Evolutionary conservation across 1,139 yeast species (phyloP).

Genomic region (Kodamaea anthophila): DNA sequence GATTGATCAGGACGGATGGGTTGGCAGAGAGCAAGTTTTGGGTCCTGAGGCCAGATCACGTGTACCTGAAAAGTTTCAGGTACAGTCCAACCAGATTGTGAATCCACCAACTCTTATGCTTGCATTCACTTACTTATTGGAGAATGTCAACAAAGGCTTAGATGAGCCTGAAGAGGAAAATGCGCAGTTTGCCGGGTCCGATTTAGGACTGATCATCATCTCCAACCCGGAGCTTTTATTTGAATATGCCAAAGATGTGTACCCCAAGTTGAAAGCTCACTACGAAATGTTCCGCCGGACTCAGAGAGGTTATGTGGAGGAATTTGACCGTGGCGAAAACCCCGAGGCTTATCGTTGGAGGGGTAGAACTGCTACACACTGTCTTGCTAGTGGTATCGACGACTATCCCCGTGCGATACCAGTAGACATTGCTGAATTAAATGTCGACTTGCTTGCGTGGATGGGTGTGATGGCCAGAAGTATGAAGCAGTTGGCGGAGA

Average conservation of each 20-base stretch:
- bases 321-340: constrained; percentile 56
- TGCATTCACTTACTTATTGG: constrained; percentile 64
- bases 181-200: constrained; percentile 12
- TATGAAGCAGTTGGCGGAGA: constrained; percentile 65
- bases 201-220: constrained; percentile 47
- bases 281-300: constrained; percentile 82
- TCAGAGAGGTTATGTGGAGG: constrained; percentile 71
- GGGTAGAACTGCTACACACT: constrained; percentile 80
- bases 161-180: constrained; percentile 19
- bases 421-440: constrained; percentile 84
- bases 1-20: constrained; percentile 92
- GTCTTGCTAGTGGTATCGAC: constrained; percentile 90
- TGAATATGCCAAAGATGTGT: constrained; percentile 57
- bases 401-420: constrained; percentile 86
- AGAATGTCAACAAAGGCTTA: constrained; percentile 24
- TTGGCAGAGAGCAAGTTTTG: constrained; percentile 89
- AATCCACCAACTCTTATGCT: constrained; percentile 94
- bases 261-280: constrained; percentile 72
- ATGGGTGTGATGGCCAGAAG: constrained; percentile 87
- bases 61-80: constrained; percentile 78
- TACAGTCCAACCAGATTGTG: constrained; percentile 86
- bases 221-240: constrained; percentile 57
- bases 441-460: constrained; percentile 90
- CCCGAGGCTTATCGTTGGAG: constrained; percentile 87
- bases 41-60: constrained; percentile 88